A percentile compares a stretch with the other conserved stretches of the same genome.
Conservation (phyloP, 345 rosid species). For the Brassica juncea region DNA sequence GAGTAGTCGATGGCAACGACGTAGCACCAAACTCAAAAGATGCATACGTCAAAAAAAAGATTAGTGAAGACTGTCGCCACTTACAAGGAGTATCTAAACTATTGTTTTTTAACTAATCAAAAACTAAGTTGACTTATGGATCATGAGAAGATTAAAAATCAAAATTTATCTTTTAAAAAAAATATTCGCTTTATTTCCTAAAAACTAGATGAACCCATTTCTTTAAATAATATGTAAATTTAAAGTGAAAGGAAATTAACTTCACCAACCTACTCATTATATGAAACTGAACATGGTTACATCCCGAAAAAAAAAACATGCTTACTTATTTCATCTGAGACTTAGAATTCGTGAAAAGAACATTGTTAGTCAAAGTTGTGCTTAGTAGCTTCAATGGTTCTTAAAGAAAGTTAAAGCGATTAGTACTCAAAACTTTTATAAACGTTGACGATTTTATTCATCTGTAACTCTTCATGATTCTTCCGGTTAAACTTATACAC, state of each 20-base stretch:
- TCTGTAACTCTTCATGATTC: not conserved
- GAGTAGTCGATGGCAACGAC: conserved; percentile 20
- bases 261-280: not conserved
- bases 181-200: not conserved
- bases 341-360: not conserved
- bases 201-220: not conserved
- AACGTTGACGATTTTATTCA: not conserved
- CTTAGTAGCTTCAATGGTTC: not conserved
- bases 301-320: too few relatives aligned
- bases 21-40: conserved; percentile 27
- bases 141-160: not conserved
- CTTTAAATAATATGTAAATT: not conserved
- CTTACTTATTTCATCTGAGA: not conserved
- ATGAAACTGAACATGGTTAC: not conserved
- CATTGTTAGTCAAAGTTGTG: not conserved
- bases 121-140: not conserved
- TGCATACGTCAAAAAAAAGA: not conserved
- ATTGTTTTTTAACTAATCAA: conserved; percentile 3
- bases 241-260: not conserved
- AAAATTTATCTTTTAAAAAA: not conserved
- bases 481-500: not conserved
- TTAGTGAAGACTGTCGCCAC: conserved; percentile 13
- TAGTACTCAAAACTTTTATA: not conserved
- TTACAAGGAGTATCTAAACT: conserved; percentile 28
- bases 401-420: not conserved